These are phyloP conservation scores for Bipolaris gigantea DNA, from an alignment of 2,329 filamentous ascomycete species.

Conservation along the genomic window DNA sequence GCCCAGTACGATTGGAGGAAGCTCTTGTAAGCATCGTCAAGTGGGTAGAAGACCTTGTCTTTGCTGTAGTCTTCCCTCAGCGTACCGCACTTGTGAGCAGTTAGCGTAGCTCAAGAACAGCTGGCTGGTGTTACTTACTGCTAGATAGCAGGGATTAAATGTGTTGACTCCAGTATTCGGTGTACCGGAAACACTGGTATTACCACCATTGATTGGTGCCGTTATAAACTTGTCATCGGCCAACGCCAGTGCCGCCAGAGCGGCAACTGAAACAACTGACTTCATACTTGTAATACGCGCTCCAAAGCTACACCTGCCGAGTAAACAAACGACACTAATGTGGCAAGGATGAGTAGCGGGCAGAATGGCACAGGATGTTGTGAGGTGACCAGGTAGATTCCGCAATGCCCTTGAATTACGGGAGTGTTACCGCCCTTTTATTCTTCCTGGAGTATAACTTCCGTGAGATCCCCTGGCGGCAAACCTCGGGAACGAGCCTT, in stretches of 20 bases:
- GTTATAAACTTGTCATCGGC: conserved; percentile 14
- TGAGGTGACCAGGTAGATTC: too few species aligned
- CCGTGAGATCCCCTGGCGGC: too few species aligned
- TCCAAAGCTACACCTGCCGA: not conserved
- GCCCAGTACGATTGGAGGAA: conserved; percentile 23
- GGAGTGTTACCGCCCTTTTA: too few species aligned
- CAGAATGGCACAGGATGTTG: too few species aligned
- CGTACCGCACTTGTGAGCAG: conserved; percentile 21
- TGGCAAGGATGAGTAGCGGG: not conserved
- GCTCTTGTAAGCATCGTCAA: conserved; percentile 19
- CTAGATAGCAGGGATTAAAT: too few species aligned
- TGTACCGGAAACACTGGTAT: too few species aligned
- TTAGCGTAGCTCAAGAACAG: conserved; percentile 1
- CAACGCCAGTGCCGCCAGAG: not conserved
- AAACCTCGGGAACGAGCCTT: too few species aligned
- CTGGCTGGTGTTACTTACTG: too few species aligned
- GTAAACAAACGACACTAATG: not conserved
- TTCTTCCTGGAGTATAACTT: too few species aligned
- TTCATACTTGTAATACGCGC: conserved; percentile 1
- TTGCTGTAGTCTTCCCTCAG: conserved; percentile 23
- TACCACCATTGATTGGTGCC: too few species aligned
- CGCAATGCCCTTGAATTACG: too few species aligned
- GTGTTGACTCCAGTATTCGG: too few species aligned
- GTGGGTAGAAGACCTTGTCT: conserved; percentile 14
- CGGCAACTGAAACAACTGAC: not conserved